Evolutionary conservation across 2,329 filamentous ascomycete species (phyloP), one percentile per base, ranked within the genome.

Genomic region (Curvularia spicifera): DNA sequence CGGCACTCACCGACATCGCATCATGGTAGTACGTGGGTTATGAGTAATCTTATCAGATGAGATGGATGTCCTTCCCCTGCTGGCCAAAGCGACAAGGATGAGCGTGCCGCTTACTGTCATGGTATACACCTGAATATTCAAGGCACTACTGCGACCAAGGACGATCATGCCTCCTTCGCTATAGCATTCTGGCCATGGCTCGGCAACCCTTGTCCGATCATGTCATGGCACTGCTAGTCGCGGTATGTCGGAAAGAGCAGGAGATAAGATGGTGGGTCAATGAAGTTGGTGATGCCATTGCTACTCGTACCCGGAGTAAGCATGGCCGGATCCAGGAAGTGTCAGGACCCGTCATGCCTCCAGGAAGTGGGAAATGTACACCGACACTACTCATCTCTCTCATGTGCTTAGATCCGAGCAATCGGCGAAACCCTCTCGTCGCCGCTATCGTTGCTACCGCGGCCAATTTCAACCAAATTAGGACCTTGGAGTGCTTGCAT

Each of bases 321-420:
- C 52, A 50, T 31, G 22, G 24, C 49, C 45, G 48, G 35, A 55
- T 43, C 48, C 31, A 43, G 52, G 59, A 43, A 22, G 29, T 29
- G 51, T n/a, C 51, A 57, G 40, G 53, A 49, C 37, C 55, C 43
- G 56, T 40, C 33, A 6, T 57, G 50, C 43, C 42, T 58, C 47
- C 53, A 39, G 49, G 46, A 48, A 45, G 37, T 39, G 33, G 56
- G 35, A 10, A 52, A 53, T 53, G 57, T 55, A 56, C 42, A 26
- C 35, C 31, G 57, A 56, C 26, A 45, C 24, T 28, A 28, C 26
- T 28, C 40, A n/a, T 20, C 31, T 22, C 26, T 13, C 43, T 51
- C 42, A 51, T 60, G 26, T 7, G 39, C 45, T 71, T 71, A 74
- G 72, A 74, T 74, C 73, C 72, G 72, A 75, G 64, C 37, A 68